Evolutionary conservation across 2,329 filamentous ascomycete species (phyloP).

Genomic region (Exserohilum turcica): DNA sequence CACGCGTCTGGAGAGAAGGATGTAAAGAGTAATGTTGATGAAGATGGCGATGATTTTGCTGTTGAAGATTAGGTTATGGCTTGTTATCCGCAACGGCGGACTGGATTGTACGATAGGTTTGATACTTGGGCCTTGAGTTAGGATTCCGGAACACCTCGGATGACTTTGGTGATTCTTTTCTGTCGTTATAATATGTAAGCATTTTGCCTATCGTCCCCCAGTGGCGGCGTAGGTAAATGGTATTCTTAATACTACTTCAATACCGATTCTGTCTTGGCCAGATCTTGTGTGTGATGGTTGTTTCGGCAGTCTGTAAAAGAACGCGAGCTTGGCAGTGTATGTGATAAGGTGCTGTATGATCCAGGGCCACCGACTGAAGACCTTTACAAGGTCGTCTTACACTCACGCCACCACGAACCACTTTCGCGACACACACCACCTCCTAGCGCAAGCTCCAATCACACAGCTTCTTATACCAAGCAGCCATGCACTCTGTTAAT

Average conservation of each 20-base stretch:
- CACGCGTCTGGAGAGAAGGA: conserved; percentile 17
- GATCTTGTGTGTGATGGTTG: background rate
- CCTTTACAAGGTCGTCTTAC: conserved; percentile 10
- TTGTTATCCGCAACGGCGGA: background rate
- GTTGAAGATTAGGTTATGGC: conserved; percentile 4
- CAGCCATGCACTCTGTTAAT: background rate
- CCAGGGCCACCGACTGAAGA: background rate
- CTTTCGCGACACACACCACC: conserved; percentile 13
- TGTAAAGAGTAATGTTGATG: background rate
- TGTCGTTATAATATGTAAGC: background rate
- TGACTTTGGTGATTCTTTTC: background rate
- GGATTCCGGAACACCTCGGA: background rate
- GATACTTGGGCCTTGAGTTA: background rate
- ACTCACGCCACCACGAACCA: conserved; percentile 24
- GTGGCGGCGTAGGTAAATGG: background rate
- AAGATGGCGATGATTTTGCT: conserved; percentile 6
- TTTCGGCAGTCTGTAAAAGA: background rate
- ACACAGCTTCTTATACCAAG: background rate
- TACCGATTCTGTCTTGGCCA: background rate
- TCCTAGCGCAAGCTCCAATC: background rate
- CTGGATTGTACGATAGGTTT: background rate
- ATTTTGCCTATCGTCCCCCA: background rate
- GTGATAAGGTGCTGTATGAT: background rate
- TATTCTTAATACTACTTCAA: background rate
- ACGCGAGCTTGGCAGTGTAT: background rate